Evolutionary conservation across 2,329 filamentous ascomycete species (phyloP).

Genomic region (Cryphonectria radicalis): DNA sequence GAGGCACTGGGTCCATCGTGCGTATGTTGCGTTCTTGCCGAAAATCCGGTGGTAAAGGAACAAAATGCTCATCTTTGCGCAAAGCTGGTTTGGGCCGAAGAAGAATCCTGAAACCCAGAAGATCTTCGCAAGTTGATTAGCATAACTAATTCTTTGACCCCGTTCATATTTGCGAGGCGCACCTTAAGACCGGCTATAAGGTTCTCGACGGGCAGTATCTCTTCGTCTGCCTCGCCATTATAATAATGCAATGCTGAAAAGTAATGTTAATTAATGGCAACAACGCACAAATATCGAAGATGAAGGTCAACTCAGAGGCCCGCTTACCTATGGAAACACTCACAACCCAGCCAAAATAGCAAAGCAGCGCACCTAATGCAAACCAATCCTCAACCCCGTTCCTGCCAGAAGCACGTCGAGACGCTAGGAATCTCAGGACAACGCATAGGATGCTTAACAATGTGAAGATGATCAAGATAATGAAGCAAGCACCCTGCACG

Average conservation of each 20-base stretch:
- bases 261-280: neutral
- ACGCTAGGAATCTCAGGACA: neutral
- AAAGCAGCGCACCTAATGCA: neutral
- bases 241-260: neutral
- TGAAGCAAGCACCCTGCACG: neutral
- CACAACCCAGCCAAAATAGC: neutral
- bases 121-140: neutral
- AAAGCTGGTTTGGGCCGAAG: neutral
- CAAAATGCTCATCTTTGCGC: slow-evolving; percentile 4
- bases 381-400: slow-evolving; percentile 1
- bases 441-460: neutral
- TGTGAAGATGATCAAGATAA: neutral
- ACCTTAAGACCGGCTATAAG: neutral
- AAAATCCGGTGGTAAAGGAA: neutral
- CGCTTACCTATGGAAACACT: neutral
- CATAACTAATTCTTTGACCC: too few relatives aligned
- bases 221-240: neutral
- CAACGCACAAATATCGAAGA: neutral
- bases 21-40: neutral
- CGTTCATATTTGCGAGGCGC: neutral
- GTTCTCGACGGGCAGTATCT: neutral
- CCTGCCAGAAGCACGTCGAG: neutral
- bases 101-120: neutral
- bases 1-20: slow-evolving; percentile 1
- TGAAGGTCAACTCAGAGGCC: neutral